Percentiles rank a stretch among this genome's conserved stretches.
Evolutionary conservation across 1,284 basidiomycete species (phyloP).

Genomic region (Sphagnurus paluster): DNA sequence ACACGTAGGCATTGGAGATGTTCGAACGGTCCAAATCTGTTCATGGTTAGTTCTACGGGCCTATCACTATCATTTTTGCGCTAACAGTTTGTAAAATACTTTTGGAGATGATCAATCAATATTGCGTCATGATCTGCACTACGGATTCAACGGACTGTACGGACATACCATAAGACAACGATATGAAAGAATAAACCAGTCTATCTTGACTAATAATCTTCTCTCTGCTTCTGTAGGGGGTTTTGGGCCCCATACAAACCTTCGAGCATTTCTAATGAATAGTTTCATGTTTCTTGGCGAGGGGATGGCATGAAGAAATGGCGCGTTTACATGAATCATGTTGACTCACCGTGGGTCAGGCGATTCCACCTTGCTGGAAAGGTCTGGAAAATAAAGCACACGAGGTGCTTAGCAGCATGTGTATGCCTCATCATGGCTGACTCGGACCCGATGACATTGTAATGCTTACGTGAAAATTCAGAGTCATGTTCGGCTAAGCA

Average conservation of each 20-base stretch:
- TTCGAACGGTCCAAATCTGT: conserved; percentile 67
- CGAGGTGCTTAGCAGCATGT: conserved; percentile 7
- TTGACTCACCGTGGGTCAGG: not conserved
- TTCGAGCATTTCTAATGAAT: conserved; percentile 5
- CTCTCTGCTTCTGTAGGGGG: conserved; percentile 33
- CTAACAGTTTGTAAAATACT: conserved; percentile 70
- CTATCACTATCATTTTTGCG: conserved; percentile 2
- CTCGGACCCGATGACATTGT: conserved; percentile 10
- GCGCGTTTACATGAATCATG: not conserved
- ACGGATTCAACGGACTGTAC: not conserved
- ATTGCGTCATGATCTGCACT: conserved; percentile 11
- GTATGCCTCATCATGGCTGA: no score
- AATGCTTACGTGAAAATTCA: conserved; percentile 13
- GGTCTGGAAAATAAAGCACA: conserved; percentile 3
- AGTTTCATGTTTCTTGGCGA: conserved; percentile 5
- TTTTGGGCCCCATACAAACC: conserved; percentile 15
- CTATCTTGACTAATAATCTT: conserved; percentile 55
- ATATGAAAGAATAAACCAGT: conserved; percentile 68
- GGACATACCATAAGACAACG: conserved; percentile 66
- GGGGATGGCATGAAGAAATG: not conserved
- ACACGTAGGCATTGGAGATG: conserved; percentile 73
- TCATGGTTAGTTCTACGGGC: conserved; percentile 2
- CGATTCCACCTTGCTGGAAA: not conserved
- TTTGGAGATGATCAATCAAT: conserved; percentile 17
- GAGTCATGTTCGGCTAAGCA: no score